Conservation (phyloP, 148 eudicot genomes). For the Oxyria digyna region DNA sequence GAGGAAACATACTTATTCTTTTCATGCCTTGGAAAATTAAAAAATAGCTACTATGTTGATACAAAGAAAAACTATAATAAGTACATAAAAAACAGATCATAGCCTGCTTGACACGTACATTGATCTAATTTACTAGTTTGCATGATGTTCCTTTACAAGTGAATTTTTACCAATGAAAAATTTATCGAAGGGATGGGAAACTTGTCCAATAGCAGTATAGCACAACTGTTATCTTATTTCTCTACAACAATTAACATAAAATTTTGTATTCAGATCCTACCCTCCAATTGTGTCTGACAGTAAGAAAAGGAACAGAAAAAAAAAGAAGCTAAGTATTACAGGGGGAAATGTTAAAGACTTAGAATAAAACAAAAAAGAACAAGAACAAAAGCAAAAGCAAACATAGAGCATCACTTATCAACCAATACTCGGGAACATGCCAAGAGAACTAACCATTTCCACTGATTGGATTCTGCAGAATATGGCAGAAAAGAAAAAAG, state of each 20-base stretch:
- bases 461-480: slow-evolving; percentile 10
- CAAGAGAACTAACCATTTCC: slow-evolving; percentile 13
- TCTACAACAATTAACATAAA: background rate
- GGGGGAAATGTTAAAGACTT: background rate
- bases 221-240: background rate
- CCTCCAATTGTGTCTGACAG: background rate
- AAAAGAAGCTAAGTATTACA: background rate
- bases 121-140: background rate
- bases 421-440: background rate
- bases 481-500: background rate
- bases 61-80: background rate
- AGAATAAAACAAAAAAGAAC: background rate
- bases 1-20: background rate
- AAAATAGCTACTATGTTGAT: background rate
- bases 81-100: background rate
- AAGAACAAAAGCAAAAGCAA: background rate
- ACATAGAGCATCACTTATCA: background rate
- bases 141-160: background rate
- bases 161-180: background rate
- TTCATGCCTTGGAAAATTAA: background rate
- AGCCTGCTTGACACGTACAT: background rate
- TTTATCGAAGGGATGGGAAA: background rate
- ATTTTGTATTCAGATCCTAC: background rate
- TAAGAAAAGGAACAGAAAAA: background rate
- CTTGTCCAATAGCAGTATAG: background rate